Evolutionary conservation across 768 basidiomycete genomes (phyloP).

Genomic region (Mrakia blollopis): DNA sequence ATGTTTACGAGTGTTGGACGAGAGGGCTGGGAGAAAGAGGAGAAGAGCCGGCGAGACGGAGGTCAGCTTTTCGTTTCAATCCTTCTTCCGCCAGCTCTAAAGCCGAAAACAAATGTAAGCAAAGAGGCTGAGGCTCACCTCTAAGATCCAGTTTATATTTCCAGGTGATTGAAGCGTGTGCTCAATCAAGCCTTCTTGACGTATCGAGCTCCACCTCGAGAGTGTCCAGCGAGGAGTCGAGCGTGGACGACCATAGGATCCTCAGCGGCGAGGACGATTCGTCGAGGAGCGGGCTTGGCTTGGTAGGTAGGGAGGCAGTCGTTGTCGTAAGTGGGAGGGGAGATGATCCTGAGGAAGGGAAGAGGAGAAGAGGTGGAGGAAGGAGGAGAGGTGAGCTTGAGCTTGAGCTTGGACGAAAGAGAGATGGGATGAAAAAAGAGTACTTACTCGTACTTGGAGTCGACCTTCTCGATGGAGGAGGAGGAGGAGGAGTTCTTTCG

Average conservation of each 20-base stretch:
- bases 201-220: not conserved
- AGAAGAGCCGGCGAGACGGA: no score
- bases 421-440: not conserved
- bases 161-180: not conserved
- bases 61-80: no score
- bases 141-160: not conserved
- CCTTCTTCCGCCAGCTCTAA: no score
- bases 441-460: not conserved
- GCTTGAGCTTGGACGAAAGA: no score
- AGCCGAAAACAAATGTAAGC: not conserved
- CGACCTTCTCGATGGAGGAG: not conserved
- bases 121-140: not conserved
- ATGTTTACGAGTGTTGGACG: no score
- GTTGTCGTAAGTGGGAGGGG: not conserved
- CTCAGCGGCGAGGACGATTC: not conserved
- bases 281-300: not conserved
- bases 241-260: not conserved
- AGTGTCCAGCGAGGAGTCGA: not conserved
- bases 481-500: not conserved
- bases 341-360: not conserved
- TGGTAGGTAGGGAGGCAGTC: no score
- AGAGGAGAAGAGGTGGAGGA: not conserved
- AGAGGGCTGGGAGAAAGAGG: no score
- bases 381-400: not conserved
- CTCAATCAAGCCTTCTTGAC: not conserved